Evolutionary conservation across 768 basidiomycete species (phyloP), one percentile per base, ranked within the genome.

Genomic region (Vararia minispora): DNA sequence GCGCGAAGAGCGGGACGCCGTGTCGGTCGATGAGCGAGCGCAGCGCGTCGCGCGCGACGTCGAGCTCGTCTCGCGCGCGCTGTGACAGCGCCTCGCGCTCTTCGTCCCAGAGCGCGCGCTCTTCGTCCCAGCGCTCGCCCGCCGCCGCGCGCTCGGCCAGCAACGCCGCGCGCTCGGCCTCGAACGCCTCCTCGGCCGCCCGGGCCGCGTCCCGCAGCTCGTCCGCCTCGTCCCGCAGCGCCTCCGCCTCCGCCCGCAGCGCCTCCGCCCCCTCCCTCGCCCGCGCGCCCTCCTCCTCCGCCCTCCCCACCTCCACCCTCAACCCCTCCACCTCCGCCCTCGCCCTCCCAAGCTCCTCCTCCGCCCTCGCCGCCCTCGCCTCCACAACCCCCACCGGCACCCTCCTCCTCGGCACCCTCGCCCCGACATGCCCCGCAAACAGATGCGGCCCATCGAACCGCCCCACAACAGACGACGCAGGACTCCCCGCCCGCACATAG

Each of bases 381-480:
- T 50, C 47, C 3, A 66, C 58, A 9, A 69, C 58, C 21, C 68
- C 63, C 0, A 70, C 60, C 3, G 64, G 62, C 28, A 65, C 57
- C 22, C 62, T 61, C 28, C 60, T 51, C 31, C 55, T 59, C 0
- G 82, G 83, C 0, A 81, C 61, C 13, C 82, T 60, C 4, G 83
- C 71, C 30, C 76, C 69, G 3, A 71, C 74, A 47, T 89, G 82
- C 0, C 88, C 87, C 0, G 89, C 84, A 46, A 89, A 89, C 37
- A 90, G 65, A 60, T 89, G 86, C 0, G 80, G 75, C 10, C 85
- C 85, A 38, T 86, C 84, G 53, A 91, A 91, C 27, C 73, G 74
- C 7, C 62, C 49, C 28, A 63, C 66, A n/a, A 68, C 60, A 5
- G 72, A 60, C 10, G 67, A 58, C 1, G 68, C 61, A 31, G 43